Percentiles rank a stretch among this genome's conserved stretches.
phyloP scores from a whole-genome alignment of 768 basidiomycete genomes.

The Hysterangium stoloniferum region DNA sequence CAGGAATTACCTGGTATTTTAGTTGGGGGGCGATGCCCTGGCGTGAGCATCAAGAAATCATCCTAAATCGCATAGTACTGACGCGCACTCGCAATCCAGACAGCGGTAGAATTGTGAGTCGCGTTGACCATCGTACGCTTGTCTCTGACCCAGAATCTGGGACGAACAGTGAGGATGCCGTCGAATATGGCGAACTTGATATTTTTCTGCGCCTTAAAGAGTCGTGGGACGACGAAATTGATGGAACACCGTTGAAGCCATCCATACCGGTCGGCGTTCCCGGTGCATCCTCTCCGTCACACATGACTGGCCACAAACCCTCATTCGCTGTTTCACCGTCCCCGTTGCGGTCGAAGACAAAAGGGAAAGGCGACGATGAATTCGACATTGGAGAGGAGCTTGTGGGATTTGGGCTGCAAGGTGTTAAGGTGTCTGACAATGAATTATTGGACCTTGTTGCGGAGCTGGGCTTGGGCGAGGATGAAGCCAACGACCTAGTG shows the following conservation, averaged over 20 bases:
- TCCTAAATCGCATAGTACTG: neutral
- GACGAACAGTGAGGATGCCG: constrained; percentile 68
- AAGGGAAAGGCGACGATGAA: constrained; percentile 34
- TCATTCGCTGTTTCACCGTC: constrained; percentile 37
- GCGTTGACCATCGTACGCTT: constrained; percentile 1
- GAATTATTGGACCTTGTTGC: constrained; percentile 64
- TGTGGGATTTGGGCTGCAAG: constrained; percentile 64
- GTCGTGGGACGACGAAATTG: constrained; percentile 48
- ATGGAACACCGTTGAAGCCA: constrained; percentile 52
- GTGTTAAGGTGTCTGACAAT: constrained; percentile 68
- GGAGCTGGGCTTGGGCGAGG: constrained; percentile 67
- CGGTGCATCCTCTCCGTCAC: constrained; percentile 62
- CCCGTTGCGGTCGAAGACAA: constrained; percentile 38
- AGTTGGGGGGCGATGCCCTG: constrained; percentile 67
- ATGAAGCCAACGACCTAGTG: constrained; percentile 70
- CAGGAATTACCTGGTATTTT: constrained; percentile 81
- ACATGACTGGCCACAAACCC: constrained; percentile 68
- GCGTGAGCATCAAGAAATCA: constrained; percentile 42
- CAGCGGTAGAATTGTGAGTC: constrained; percentile 67
- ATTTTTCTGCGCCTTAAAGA: constrained; percentile 68
- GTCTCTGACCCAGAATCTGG: constrained; percentile 10
- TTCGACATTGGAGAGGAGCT: constrained; percentile 66
- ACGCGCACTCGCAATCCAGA: constrained; percentile 31
- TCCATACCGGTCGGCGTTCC: constrained; percentile 67
- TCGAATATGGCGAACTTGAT: constrained; percentile 68